Evolutionary conservation across 2,329 filamentous ascomycete genomes (phyloP).

Genomic region (Colletotrichum gloeosporioides): DNA sequence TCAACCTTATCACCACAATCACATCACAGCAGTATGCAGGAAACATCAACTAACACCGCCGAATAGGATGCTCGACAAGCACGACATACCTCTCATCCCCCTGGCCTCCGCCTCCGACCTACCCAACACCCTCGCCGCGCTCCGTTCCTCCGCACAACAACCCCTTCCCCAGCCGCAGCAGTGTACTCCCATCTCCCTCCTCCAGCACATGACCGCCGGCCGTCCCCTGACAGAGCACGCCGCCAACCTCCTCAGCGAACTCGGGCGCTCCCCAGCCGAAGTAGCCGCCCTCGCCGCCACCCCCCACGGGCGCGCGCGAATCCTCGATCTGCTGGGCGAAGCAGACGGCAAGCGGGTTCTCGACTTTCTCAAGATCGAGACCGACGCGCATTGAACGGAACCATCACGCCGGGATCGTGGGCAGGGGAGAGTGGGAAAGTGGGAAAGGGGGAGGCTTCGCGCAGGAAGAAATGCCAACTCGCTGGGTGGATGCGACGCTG

Average conservation of each 20-base stretch:
- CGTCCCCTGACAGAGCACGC: constrained; percentile 26
- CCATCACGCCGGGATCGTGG: neutral
- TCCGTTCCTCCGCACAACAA: constrained; percentile 29
- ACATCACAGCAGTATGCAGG: neutral
- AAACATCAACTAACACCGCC: neutral
- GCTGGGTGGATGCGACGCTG: neutral
- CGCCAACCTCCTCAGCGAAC: constrained; percentile 32
- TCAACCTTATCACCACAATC: neutral
- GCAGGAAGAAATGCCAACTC: neutral
- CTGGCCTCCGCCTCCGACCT: constrained; percentile 40
- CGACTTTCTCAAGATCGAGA: constrained; percentile 31
- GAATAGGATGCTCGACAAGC: constrained; percentile 36
- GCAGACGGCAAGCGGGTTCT: constrained; percentile 32
- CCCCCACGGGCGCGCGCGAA: constrained; percentile 19
- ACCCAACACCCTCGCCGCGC: constrained; percentile 40
- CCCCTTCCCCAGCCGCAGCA: neutral
- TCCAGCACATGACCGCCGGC: constrained; percentile 25
- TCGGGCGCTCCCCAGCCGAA: constrained; percentile 29
- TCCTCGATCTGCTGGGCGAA: constrained; percentile 34
- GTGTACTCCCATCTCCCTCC: neutral
- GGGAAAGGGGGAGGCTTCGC: neutral
- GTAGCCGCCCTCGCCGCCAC: constrained; percentile 27
- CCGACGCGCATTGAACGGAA: neutral
- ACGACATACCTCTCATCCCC: constrained; percentile 47
- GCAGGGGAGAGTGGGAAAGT: neutral